phyloP scores from a whole-genome alignment of 352 stramenopile genomes.

The Plasmopara muralis region DNA sequence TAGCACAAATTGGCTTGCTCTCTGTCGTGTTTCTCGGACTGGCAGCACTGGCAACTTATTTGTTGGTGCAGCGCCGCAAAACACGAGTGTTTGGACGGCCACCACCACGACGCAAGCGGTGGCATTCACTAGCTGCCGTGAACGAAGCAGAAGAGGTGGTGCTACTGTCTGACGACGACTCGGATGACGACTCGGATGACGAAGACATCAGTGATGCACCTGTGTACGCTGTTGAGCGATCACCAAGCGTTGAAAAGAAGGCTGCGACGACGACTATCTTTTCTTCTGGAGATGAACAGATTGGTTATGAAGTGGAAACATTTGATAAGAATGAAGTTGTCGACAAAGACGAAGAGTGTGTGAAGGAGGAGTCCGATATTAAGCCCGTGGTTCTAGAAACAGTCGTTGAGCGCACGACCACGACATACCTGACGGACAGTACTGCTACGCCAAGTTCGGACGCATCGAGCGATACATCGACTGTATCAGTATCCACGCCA shows the following conservation, averaged over 20 bases:
- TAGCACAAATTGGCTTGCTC: conserved; percentile 16
- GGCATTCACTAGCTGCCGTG: conserved; percentile 17
- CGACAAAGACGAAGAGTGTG: conserved; percentile 9
- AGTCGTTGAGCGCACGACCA: conserved; percentile 4
- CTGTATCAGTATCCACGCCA: background rate
- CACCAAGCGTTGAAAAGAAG: conserved; percentile 7
- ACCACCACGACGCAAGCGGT: conserved; percentile 22
- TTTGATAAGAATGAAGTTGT: conserved; percentile 5
- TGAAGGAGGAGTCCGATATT: conserved; percentile 2
- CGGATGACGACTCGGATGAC: conserved; percentile 21
- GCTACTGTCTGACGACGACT: conserved; percentile 22
- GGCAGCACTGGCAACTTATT: conserved; percentile 19
- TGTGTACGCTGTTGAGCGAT: conserved; percentile 10
- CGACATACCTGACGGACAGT: conserved; percentile 6
- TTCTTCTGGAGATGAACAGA: conserved; percentile 9
- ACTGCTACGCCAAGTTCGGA: conserved; percentile 7
- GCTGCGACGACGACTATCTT: background rate
- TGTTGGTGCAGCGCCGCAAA: conserved; percentile 22
- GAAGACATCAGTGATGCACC: conserved; percentile 4
- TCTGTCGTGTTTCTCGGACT: conserved; percentile 21
- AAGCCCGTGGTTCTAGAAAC: conserved; percentile 2
- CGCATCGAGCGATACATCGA: conserved; percentile 3
- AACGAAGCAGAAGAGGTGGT: conserved; percentile 43
- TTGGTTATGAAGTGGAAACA: conserved; percentile 7
- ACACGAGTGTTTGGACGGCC: conserved; percentile 6